Base-by-base conservation (phyloP, 768 basidiomycete species). In the Boletus tomentosulus region DNA sequence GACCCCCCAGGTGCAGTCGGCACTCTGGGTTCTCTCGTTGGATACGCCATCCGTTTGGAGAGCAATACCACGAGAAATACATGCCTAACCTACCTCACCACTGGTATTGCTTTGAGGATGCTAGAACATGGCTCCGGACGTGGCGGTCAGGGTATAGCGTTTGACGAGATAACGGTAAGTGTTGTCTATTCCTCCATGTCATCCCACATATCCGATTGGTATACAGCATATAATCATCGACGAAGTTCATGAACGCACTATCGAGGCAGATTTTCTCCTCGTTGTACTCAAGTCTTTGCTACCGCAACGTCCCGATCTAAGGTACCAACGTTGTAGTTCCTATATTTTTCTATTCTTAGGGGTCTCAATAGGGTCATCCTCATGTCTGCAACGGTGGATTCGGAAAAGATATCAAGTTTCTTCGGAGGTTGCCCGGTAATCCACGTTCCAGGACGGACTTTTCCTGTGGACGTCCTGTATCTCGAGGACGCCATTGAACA, bases 331-430 rank as follows among this genome's bases (percentile, higher is more conserved):
- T 16, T 12, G 43, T n/a, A 2, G 6, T 47, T 47, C 6, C 22
- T 45, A 27, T 39, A 6, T 30, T 31, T n/a, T 44, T 19, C 48
- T 16, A 19, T n/a, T 35, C 53, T 68, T 33, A 54, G 12, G 45
- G 30, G 10, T 45, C 16, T 54, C 48, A 15, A 28, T 53, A 94
- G 92, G 71, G 83, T 99, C 38, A 82, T 98, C 15, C 78, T 98
- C 45, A 99, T 99, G 96, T 96, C 93, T 31, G 96, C 97, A 1
- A 99, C 97, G 0, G 77, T 97, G 25, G 93, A 99, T 60, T 85
- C 92, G 1, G 86, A 90, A 51, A 94, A 94, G 74, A 83, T 98
- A 38, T 89, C 94, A 11, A 73, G 70, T 13, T 98, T 87, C 68
- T 97, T 98, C 66, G 90, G 86, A n/a, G 82, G 83, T 44, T 87